Evolutionary conservation across 2,329 filamentous ascomycete species (phyloP).

Genomic region (Pseudogymnoascus destructans): DNA sequence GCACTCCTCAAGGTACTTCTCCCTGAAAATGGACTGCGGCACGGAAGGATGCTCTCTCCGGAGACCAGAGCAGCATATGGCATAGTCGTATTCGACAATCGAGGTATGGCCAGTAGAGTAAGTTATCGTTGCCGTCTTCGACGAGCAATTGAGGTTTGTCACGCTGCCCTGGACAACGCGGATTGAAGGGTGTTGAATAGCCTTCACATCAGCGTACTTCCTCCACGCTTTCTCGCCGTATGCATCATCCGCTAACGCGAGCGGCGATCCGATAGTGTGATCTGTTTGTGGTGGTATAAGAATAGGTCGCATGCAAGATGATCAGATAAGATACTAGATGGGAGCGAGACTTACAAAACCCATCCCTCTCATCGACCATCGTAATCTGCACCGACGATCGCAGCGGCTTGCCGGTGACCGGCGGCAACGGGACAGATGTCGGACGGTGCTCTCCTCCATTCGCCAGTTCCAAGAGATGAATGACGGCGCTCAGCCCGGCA

Average conservation of each 20-base stretch:
- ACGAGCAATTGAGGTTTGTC: conserved; percentile 42
- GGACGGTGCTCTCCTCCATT: conserved; percentile 33
- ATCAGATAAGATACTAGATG: neutral
- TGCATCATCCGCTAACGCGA: conserved; percentile 50
- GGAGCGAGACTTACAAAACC: conserved; percentile 50
- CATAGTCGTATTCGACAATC: conserved; percentile 50
- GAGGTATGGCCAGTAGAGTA: conserved; percentile 34
- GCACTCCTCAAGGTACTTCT: conserved; percentile 50
- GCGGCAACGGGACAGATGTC: neutral
- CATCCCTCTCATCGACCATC: conserved; percentile 67
- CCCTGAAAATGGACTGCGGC: conserved; percentile 48
- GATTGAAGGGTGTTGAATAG: conserved; percentile 49
- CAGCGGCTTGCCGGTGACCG: conserved; percentile 23
- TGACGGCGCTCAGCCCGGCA: conserved; percentile 51
- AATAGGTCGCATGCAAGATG: neutral
- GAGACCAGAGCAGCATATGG: conserved; percentile 60
- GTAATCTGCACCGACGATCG: conserved; percentile 53
- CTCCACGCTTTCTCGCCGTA: conserved; percentile 60
- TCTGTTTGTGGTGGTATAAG: conserved; percentile 32
- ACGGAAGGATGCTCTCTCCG: conserved; percentile 59
- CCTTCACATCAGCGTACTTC: conserved; percentile 52
- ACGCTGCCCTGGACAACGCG: conserved; percentile 54
- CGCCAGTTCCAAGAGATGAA: conserved; percentile 55
- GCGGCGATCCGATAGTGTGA: conserved; percentile 63
- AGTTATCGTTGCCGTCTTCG: conserved; percentile 45